Evolutionary conservation across 352 stramenopile genomes (phyloP).

Genomic region (Globisporangium spinosum): DNA sequence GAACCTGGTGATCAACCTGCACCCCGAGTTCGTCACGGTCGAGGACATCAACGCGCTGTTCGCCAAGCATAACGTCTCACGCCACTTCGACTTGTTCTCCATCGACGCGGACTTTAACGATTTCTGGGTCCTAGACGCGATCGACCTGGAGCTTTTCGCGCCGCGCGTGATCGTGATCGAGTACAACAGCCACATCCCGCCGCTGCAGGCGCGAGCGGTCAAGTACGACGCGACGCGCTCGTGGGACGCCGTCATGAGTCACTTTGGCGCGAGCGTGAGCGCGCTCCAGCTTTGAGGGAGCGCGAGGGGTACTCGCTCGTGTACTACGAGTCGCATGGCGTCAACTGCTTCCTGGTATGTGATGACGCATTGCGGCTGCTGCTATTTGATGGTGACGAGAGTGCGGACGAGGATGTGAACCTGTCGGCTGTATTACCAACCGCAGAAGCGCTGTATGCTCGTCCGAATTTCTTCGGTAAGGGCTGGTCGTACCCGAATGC

Average conservation of each 20-base stretch:
- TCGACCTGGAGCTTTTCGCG: slow-evolving; percentile 39
- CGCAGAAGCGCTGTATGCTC: slow-evolving; percentile 33
- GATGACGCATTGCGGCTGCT: slow-evolving; percentile 33
- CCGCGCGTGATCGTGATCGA: slow-evolving; percentile 62
- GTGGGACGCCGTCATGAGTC: slow-evolving; percentile 49
- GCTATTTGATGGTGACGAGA: background rate
- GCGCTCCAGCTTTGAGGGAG: slow-evolving; percentile 41
- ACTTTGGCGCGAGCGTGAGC: slow-evolving; percentile 59
- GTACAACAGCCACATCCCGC: slow-evolving; percentile 54
- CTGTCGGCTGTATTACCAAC: slow-evolving; percentile 23
- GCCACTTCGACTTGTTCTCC: slow-evolving; percentile 56
- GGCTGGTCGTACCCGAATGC: slow-evolving; percentile 47
- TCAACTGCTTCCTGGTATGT: slow-evolving; percentile 70
- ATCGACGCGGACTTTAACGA: slow-evolving; percentile 80
- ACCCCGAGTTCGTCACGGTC: slow-evolving; percentile 53
- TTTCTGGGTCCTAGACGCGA: slow-evolving; percentile 59
- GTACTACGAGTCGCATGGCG: slow-evolving; percentile 73
- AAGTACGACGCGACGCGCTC: slow-evolving; percentile 33
- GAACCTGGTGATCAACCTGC: slow-evolving; percentile 44
- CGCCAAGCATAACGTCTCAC: slow-evolving; percentile 36
- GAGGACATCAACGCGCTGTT: slow-evolving; percentile 66
- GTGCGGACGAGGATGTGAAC: slow-evolving; percentile 8
- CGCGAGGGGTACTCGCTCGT: slow-evolving; percentile 59
- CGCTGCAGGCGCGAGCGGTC: slow-evolving; percentile 41
- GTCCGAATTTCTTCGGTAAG: slow-evolving; percentile 68